These are phyloP conservation scores for Tarenaya hassleriana DNA, from an alignment of 345 rosid species.

Conservation along the genomic window DNA sequence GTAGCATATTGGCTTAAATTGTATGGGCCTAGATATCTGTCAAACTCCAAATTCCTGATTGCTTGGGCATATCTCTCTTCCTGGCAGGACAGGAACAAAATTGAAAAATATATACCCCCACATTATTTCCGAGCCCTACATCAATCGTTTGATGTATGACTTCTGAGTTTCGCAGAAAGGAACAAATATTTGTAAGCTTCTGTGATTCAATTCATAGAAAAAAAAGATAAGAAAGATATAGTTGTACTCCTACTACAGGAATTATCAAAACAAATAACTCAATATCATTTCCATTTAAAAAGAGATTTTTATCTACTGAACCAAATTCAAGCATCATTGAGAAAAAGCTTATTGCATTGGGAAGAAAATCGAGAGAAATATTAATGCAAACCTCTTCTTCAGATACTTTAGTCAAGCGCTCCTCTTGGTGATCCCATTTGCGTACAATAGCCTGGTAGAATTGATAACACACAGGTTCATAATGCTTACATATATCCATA, in stretches of 20 bases:
- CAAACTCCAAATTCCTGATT: slow-evolving; percentile 67
- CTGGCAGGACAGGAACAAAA: slow-evolving; percentile 26
- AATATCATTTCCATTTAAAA: neutral
- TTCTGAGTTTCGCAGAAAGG: neutral
- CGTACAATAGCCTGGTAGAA: slow-evolving; percentile 66
- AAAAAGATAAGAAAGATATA: too few species aligned
- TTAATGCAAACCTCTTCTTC: slow-evolving; percentile 76
- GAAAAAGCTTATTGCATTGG: neutral
- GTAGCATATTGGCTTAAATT: slow-evolving; percentile 53
- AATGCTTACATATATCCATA: neutral
- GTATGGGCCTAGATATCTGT: slow-evolving; percentile 76
- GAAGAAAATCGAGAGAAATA: neutral
- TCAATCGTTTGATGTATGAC: neutral
- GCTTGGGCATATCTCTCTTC: slow-evolving; percentile 70
- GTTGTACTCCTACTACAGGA: neutral
- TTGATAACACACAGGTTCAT: slow-evolving; percentile 6
- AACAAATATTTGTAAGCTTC: too few species aligned
- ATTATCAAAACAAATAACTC: neutral
- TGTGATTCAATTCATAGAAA: too few species aligned
- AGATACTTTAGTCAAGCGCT: slow-evolving; percentile 45
- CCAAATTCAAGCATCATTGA: neutral
- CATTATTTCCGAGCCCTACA: slow-evolving; percentile 6
- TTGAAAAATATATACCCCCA: neutral
- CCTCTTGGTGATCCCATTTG: slow-evolving; percentile 69
- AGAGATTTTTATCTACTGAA: neutral